Percentiles rank a stretch among this genome's conserved stretches.
Conservation (phyloP, 352 stramenopile genomes). For the Phytopythium mirpurense region DNA sequence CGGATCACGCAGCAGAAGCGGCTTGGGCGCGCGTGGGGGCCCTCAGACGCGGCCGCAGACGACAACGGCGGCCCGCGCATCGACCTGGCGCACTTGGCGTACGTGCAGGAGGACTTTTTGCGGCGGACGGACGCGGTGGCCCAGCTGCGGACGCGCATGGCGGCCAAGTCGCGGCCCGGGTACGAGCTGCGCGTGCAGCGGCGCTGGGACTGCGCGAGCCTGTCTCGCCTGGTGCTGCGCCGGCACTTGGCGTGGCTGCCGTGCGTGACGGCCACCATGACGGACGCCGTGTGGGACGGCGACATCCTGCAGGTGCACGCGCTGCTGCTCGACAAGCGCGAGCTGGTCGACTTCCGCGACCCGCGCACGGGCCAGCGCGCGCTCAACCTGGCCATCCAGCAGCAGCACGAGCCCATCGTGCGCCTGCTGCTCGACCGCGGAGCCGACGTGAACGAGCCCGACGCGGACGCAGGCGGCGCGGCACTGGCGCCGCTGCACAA, state of each 20-base stretch:
- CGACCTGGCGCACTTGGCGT: constrained; percentile 64
- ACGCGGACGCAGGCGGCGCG: constrained; percentile 27
- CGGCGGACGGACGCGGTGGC: constrained; percentile 50
- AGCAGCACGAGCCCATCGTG: constrained; percentile 67
- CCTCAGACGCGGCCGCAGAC: background rate
- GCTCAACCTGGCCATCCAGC: constrained; percentile 74
- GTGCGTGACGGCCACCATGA: constrained; percentile 51
- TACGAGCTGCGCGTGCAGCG: constrained; percentile 55
- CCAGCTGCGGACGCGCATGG: constrained; percentile 50
- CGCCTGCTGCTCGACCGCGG: constrained; percentile 65
- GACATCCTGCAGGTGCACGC: constrained; percentile 71
- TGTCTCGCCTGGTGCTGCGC: constrained; percentile 40
- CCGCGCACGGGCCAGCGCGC: constrained; percentile 41
- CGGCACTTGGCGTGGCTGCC: constrained; percentile 66
- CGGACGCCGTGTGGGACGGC: constrained; percentile 66
- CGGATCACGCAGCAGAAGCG: constrained; percentile 53
- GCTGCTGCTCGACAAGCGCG: constrained; percentile 41
- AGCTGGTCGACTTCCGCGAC: constrained; percentile 50
- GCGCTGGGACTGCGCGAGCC: constrained; percentile 42
- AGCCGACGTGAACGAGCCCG: constrained; percentile 58
- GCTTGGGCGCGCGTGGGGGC: constrained; percentile 52
- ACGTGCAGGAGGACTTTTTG: constrained; percentile 61
- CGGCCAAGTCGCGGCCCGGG: constrained; percentile 49
- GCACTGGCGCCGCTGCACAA: constrained; percentile 63
- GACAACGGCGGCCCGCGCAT: constrained; percentile 41